These are phyloP conservation scores for Backusella tarrabulga DNA, from an alignment of 192 early-diverging fungal genomes.

Conservation along the genomic window DNA sequence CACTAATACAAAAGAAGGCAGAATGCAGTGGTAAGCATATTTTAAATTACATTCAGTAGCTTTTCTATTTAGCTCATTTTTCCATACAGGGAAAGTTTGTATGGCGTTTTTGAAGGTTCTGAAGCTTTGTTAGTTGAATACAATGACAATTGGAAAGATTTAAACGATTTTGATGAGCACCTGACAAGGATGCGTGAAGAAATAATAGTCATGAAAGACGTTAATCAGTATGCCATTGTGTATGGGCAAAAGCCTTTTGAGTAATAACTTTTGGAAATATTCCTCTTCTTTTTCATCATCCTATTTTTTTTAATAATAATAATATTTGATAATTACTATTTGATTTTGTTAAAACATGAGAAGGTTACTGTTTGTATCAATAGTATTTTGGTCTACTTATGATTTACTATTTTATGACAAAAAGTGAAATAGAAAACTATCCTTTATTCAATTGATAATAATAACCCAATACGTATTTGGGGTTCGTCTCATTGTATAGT, in stretches of 20 bases:
- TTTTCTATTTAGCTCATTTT: neutral
- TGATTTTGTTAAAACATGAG: too few relatives aligned
- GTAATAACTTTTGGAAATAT: too few relatives aligned
- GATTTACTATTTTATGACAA: too few relatives aligned
- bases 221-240: neutral
- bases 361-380: too few relatives aligned
- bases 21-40: neutral
- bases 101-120: neutral
- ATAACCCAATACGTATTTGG: too few relatives aligned
- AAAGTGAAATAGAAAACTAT: too few relatives aligned
- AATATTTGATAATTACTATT: too few relatives aligned
- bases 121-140: neutral
- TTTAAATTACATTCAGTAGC: neutral
- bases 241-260: neutral
- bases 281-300: too few relatives aligned
- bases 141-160: neutral
- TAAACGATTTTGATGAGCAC: neutral
- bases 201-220: neutral
- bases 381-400: too few relatives aligned
- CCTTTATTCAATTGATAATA: too few relatives aligned
- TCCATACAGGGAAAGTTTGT: neutral
- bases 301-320: too few relatives aligned
- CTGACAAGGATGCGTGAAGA: neutral
- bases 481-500: too few relatives aligned
- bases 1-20: neutral